Percentiles rank a stretch among this genome's conserved stretches.
phyloP scores from a whole-genome alignment of 1,284 basidiomycete genomes.

The Ganoderma sp. region DNA sequence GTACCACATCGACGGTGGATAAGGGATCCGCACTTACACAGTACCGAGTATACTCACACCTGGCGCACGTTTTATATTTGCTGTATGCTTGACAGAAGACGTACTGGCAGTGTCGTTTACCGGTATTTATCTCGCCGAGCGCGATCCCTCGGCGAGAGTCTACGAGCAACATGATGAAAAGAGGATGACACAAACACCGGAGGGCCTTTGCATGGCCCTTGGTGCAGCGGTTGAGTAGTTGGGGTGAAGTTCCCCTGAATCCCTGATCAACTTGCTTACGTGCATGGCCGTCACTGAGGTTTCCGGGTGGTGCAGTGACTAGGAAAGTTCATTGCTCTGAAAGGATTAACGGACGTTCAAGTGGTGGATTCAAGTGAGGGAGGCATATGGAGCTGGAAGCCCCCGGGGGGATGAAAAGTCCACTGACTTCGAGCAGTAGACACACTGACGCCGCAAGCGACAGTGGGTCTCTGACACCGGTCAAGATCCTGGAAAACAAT shows the following conservation, averaged over 20 bases:
- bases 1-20: background rate
- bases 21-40: background rate
- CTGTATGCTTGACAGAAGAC: background rate
- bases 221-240: too few relatives aligned
- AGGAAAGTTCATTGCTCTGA: too few relatives aligned
- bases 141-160: background rate
- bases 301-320: background rate
- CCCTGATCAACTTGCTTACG: background rate
- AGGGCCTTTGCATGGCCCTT: background rate
- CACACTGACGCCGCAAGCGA: too few relatives aligned
- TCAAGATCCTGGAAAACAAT: too few relatives aligned
- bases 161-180: background rate
- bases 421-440: too few relatives aligned
- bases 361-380: too few relatives aligned
- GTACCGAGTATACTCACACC: slow-evolving; percentile 1
- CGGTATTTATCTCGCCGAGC: background rate
- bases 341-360: too few relatives aligned
- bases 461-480: too few relatives aligned
- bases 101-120: background rate
- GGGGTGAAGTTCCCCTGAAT: background rate
- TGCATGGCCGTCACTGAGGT: background rate
- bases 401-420: too few relatives aligned
- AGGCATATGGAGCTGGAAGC: too few relatives aligned
- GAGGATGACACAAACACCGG: background rate
- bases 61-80: slow-evolving; percentile 1